These are phyloP conservation scores for Trypanosoma brucei DNA, from an alignment of 208 protist species.

Conservation along the genomic window DNA sequence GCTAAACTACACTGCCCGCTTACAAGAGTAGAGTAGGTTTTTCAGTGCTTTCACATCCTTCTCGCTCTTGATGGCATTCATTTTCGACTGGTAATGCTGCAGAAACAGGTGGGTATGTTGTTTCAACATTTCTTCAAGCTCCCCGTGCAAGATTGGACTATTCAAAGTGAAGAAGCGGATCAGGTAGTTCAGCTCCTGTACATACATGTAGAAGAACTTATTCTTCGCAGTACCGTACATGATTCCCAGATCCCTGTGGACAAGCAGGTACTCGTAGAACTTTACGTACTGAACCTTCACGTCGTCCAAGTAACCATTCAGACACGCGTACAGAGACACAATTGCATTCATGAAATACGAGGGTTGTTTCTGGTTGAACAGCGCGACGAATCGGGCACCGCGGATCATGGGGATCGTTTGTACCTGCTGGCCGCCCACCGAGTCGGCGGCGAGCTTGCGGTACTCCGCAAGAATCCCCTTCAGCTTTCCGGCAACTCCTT, in stretches of 20 bases:
- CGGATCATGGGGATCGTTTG: constrained; percentile 81
- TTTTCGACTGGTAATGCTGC: constrained; percentile 85
- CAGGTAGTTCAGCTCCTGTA: constrained; percentile 76
- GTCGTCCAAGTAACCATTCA: constrained; percentile 83
- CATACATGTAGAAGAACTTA: constrained; percentile 90
- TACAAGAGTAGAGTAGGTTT: constrained; percentile 87
- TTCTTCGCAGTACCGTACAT: constrained; percentile 82
- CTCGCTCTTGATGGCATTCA: constrained; percentile 85
- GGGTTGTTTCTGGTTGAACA: constrained; percentile 87
- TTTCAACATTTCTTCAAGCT: constrained; percentile 81
- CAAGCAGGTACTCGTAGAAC: constrained; percentile 87
- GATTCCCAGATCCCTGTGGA: constrained; percentile 81
- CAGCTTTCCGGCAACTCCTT: constrained; percentile 86
- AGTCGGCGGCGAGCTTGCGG: constrained; percentile 89
- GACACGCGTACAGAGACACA: constrained; percentile 76
- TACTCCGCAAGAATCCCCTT: constrained; percentile 93
- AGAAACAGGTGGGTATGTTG: constrained; percentile 81
- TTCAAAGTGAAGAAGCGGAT: constrained; percentile 82
- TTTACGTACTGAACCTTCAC: constrained; percentile 85
- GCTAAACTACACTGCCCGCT: constrained; percentile 68
- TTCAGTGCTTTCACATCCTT: constrained; percentile 86
- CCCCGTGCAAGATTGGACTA: constrained; percentile 62
- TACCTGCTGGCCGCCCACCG: constrained; percentile 63
- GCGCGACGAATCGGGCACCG: constrained; percentile 71
- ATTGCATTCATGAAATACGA: constrained; percentile 82